A percentile compares a stretch with the other conserved stretches of the same genome.
phyloP scores from a whole-genome alignment of 768 basidiomycete species.

The Pleurotus salmoneostramineus region DNA sequence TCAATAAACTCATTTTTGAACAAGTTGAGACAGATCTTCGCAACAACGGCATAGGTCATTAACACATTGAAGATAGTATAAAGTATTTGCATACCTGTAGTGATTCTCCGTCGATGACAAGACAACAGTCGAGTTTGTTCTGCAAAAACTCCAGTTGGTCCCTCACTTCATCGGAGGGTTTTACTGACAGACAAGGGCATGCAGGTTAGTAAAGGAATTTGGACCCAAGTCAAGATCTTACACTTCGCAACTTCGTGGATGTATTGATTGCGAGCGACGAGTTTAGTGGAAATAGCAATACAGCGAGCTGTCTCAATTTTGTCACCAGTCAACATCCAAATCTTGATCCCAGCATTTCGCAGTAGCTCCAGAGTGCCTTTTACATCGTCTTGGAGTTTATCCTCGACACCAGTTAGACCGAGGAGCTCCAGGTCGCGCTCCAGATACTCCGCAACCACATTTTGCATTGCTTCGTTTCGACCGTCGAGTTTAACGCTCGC shows the following conservation, averaged over 20 bases:
- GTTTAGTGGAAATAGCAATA: slow-evolving; percentile 95
- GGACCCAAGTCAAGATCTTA: slow-evolving; percentile 32
- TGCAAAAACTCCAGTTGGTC: slow-evolving; percentile 92
- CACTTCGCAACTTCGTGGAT: slow-evolving; percentile 95
- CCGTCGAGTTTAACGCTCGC: slow-evolving; percentile 80
- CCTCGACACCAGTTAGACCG: slow-evolving; percentile 97
- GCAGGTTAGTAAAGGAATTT: background rate
- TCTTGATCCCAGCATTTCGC: slow-evolving; percentile 95
- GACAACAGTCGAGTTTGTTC: slow-evolving; percentile 93
- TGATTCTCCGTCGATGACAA: slow-evolving; percentile 98
- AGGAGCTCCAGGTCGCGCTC: slow-evolving; percentile 90
- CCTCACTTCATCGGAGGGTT: slow-evolving; percentile 76
- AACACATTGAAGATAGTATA: background rate
- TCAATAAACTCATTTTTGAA: slow-evolving; percentile 96
- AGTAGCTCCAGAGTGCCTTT: slow-evolving; percentile 89
- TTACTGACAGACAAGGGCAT: slow-evolving; percentile 51
- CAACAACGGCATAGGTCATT: background rate
- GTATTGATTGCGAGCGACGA: slow-evolving; percentile 94
- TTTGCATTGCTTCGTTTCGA: slow-evolving; percentile 76
- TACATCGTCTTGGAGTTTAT: slow-evolving; percentile 97
- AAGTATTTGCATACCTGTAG: slow-evolving; percentile 59
- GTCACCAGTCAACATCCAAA: slow-evolving; percentile 99
- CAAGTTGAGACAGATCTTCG: slow-evolving; percentile 81
- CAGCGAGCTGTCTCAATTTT: slow-evolving; percentile 99
- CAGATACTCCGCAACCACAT: slow-evolving; percentile 69